These are phyloP conservation scores for Pilobolus umbonatus DNA, from an alignment of 192 early-diverging fungal species.

Conservation along the genomic window DNA sequence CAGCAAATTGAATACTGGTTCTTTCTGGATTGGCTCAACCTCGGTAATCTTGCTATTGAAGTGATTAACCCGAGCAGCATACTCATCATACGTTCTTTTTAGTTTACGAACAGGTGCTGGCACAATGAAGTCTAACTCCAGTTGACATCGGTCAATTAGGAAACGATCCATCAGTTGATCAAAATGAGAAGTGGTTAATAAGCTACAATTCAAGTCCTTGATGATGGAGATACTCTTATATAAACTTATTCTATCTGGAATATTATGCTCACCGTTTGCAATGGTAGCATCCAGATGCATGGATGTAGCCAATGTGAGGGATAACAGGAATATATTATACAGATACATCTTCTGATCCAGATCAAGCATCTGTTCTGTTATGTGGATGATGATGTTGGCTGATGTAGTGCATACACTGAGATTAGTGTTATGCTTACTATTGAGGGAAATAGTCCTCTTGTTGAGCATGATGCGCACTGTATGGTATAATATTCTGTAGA, in stretches of 20 bases:
- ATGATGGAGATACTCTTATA: not conserved
- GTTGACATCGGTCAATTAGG: not conserved
- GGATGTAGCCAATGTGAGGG: conserved; percentile 1
- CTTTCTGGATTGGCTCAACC: not conserved
- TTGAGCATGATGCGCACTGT: conserved; percentile 33
- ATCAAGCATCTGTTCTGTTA: conserved; percentile 33
- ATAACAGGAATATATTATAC: conserved; percentile 2
- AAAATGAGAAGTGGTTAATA: not conserved
- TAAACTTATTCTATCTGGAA: not conserved
- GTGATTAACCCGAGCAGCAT: not conserved
- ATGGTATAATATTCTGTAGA: conserved; percentile 34
- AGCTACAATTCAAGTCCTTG: not conserved
- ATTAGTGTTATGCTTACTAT: conserved; percentile 8
- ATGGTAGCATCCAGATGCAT: not conserved
- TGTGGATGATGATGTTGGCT: conserved; percentile 31
- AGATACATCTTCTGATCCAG: not conserved
- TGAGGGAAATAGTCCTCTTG: conserved; percentile 2
- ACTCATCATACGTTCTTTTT: not conserved
- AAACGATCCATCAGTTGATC: conserved; percentile 3
- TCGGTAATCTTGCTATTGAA: not conserved
- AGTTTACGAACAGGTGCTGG: not conserved
- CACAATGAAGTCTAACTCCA: not conserved
- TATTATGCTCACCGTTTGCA: not conserved
- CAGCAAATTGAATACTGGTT: too few relatives aligned
- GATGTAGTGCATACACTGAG: conserved; percentile 18